A percentile compares a stretch with the other conserved stretches of the same genome.
Conservation (phyloP, 2,329 filamentous ascomycete species). For the Tympanopsis confertula region DNA sequence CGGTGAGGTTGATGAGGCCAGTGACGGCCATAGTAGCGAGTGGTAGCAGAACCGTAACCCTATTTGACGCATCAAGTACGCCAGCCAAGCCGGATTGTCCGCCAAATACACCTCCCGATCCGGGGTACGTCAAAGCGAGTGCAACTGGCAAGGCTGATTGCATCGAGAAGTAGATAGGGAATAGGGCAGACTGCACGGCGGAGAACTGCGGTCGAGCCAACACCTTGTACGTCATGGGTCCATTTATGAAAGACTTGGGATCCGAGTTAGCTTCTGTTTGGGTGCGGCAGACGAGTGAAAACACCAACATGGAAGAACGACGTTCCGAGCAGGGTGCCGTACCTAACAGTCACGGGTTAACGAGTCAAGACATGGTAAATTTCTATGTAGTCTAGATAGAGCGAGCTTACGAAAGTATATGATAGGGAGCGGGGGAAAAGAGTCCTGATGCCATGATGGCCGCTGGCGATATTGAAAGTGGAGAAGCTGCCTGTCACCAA, state of each 20-base stretch:
- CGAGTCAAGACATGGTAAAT: constrained; percentile 3
- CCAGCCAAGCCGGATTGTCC: constrained; percentile 36
- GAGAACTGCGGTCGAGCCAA: constrained; percentile 74
- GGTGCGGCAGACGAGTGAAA: not conserved
- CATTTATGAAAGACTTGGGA: constrained; percentile 59
- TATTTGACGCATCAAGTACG: constrained; percentile 46
- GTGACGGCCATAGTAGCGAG: constrained; percentile 60
- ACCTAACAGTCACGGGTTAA: constrained; percentile 35
- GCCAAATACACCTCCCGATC: constrained; percentile 29
- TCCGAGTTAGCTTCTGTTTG: constrained; percentile 4
- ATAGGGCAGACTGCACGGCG: constrained; percentile 66
- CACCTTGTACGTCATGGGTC: constrained; percentile 64
- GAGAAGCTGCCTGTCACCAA: too few relatives aligned
- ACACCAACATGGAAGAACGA: constrained; percentile 70
- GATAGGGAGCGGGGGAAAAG: constrained; percentile 59
- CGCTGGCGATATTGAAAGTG: too few relatives aligned
- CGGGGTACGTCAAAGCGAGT: constrained; percentile 71
- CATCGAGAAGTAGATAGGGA: constrained; percentile 79
- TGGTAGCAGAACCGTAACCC: constrained; percentile 54
- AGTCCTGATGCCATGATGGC: constrained; percentile 28
- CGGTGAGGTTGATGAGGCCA: constrained; percentile 56
- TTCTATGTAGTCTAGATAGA: constrained; percentile 4
- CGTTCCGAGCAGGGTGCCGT: constrained; percentile 76
- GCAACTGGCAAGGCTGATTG: constrained; percentile 66
- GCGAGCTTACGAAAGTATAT: constrained; percentile 55